Base-by-base conservation (phyloP, 2,329 filamentous ascomycete genomes). In the Epichloe hybrida region DNA sequence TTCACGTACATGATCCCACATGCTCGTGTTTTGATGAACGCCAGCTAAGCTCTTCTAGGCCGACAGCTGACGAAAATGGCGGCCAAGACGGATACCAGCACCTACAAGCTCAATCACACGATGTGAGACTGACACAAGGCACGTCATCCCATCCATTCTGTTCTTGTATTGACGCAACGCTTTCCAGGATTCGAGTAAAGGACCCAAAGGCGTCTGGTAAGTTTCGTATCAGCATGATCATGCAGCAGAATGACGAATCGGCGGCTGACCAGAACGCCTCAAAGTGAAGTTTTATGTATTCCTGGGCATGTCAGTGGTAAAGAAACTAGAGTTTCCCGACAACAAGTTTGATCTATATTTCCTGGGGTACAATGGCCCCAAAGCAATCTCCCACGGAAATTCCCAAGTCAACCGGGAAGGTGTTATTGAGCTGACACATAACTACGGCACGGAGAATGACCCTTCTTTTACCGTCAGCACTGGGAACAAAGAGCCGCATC, bases 331-430 rank as follows among this genome's bases (percentile, higher is more conserved):
- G 55, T 86, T 88, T 63, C 86, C 90, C 13, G 89, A 95, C 53
- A 81, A 80, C 67, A 95, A 94, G 64, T 97, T 97, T 68, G 88
- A 93, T 61, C 80, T 96, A 31, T 97, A 97, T 75, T 97, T 97
- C 72, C 76, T 98, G 53, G 89, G 84, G 53, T 97, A 94, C 70
- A 84, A 95, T 64, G 79, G 80, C 35, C 80, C 88, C 9, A 74
- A 78, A 38, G 85, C 91, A 13, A 71, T 80, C n/a, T 93, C 86
- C 9, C 73, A 78, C 52, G 85, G 83, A 61, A 82, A 82, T 56
- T 79, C 83, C 62, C 64, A 69, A 34, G 90, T 84, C 72, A 88
- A 95, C 68, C 84, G 93, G 50, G 84, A 95, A 68, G 93, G 88
- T 45, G 77, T 97, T 40, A 81, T 98, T 57, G 93, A 98, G 69